These are phyloP conservation scores for Cinnamomum micranthum DNA, from an alignment of 164 flowering plant species.

Conservation along the genomic window DNA sequence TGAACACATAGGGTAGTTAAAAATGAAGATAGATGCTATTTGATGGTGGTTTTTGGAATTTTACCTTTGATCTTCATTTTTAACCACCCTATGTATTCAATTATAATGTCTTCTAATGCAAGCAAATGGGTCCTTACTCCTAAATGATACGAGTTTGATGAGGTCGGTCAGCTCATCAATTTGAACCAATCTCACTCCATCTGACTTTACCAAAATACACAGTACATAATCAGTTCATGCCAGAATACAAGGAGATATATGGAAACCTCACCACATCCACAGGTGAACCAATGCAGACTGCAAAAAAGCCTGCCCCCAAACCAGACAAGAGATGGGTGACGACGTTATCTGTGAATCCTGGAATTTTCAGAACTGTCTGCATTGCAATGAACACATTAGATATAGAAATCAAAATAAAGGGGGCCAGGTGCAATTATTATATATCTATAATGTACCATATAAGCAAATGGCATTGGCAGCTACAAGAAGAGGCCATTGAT, in stretches of 20 bases:
- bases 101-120: too few relatives aligned
- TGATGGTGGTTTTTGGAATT: too few relatives aligned
- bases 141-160: not conserved
- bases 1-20: too few relatives aligned
- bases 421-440: not conserved
- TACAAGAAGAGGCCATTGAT: not conserved
- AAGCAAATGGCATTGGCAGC: not conserved
- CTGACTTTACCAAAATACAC: not conserved
- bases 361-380: conserved; percentile 88
- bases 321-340: conserved; percentile 92
- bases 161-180: not conserved
- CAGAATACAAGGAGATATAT: not conserved
- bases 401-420: not conserved
- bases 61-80: too few relatives aligned
- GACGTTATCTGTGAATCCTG: conserved; percentile 83
- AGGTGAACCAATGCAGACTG: conserved; percentile 97
- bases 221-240: not conserved
- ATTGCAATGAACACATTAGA: conserved; percentile 25
- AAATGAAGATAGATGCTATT: too few relatives aligned
- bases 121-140: too few relatives aligned
- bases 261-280: conserved; percentile 77
- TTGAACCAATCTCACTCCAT: not conserved
- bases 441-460: too few relatives aligned
- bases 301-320: conserved; percentile 95
- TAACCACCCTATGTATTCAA: too few relatives aligned